These are phyloP conservation scores for Punica granatum DNA, from an alignment of 345 rosid species.

Conservation along the genomic window DNA sequence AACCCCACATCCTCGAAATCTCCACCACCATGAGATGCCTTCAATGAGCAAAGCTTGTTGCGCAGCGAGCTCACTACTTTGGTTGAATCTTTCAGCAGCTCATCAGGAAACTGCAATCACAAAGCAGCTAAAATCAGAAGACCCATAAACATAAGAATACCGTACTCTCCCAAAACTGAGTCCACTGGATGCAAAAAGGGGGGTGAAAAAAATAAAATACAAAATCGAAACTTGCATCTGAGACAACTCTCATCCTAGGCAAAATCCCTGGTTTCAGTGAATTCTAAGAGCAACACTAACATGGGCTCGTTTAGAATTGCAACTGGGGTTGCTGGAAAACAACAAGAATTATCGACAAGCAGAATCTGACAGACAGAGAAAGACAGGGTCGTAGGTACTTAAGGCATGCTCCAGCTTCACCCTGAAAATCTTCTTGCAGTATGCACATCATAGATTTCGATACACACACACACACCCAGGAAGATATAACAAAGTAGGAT, in stretches of 20 bases:
- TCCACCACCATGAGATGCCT: constrained; percentile 20
- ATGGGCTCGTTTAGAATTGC: not conserved
- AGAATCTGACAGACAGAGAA: not conserved
- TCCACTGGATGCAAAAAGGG: not conserved
- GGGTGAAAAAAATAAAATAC: no score
- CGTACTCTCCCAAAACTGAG: not conserved
- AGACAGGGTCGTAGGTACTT: not conserved
- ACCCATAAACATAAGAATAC: not conserved
- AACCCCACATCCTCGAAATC: constrained; percentile 42
- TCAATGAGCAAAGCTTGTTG: constrained; percentile 26
- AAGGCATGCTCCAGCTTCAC: no score
- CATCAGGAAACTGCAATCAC: constrained; percentile 66
- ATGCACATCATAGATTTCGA: no score
- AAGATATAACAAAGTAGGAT: no score
- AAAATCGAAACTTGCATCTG: not conserved
- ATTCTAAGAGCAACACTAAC: not conserved
- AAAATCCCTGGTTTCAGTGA: not conserved
- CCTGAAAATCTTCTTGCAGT: no score
- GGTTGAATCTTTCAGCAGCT: constrained; percentile 56
- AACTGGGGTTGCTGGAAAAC: not conserved
- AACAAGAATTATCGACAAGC: no score
- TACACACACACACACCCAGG: no score
- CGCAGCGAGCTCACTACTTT: constrained; percentile 46
- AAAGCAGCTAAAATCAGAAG: constrained; percentile 1
- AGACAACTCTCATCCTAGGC: not conserved